A percentile compares a stretch with the other conserved stretches of the same genome.
Conservation (phyloP, 108 stramenopile species). For the Thalassiosira profunda region DNA sequence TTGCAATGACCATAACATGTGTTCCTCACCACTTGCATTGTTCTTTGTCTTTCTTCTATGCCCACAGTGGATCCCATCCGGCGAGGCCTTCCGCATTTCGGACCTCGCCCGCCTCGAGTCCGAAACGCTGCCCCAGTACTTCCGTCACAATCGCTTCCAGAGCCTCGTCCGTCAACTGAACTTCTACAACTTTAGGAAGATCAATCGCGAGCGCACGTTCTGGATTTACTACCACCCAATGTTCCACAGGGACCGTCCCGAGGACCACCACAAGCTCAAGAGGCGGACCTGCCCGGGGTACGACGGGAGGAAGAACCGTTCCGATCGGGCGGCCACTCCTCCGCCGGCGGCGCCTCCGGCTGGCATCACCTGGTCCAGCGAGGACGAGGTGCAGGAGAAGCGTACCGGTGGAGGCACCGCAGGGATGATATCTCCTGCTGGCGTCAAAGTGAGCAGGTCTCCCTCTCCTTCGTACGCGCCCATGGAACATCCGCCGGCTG, state of each 20-base stretch:
- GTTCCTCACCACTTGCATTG: neutral
- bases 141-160: constrained; percentile 96
- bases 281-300: constrained; percentile 88
- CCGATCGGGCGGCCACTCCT: neutral
- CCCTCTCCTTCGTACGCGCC: constrained; percentile 25
- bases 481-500: constrained; percentile 6
- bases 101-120: constrained; percentile 78
- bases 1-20: too few species aligned
- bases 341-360: neutral
- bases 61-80: constrained; percentile 78
- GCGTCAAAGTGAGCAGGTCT: constrained; percentile 37
- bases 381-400: neutral
- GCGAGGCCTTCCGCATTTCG: constrained; percentile 89
- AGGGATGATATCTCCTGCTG: neutral
- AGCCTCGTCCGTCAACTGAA: constrained; percentile 95
- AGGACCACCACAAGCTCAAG: constrained; percentile 87
- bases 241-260: constrained; percentile 92
- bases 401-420: neutral
- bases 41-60: neutral
- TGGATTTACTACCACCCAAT: constrained; percentile 96
- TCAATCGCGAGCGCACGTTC: constrained; percentile 92
- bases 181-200: constrained; percentile 89
- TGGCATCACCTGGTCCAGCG: constrained; percentile 4
- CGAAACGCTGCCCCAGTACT: constrained; percentile 89
- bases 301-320: constrained; percentile 82